Evolutionary conservation across 1,139 yeast species (phyloP).

Genomic region (Scheffersomyces cryptocercus): DNA sequence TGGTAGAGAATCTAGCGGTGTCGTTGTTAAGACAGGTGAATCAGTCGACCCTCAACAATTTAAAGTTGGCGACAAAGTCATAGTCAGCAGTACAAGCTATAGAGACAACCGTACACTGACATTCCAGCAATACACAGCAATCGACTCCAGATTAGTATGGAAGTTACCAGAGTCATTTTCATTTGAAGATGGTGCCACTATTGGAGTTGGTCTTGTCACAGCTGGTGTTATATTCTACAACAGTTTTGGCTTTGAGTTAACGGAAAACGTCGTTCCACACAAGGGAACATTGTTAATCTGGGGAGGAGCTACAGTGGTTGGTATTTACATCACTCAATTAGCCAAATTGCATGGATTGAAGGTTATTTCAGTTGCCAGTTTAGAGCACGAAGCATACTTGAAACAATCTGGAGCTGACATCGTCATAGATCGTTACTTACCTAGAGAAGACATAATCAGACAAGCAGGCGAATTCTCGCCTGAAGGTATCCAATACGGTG

Average conservation of each 20-base stretch:
- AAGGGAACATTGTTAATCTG: conserved; percentile 11
- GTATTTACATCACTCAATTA: conserved; percentile 40
- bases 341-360: conserved; percentile 38
- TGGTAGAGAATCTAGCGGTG: conserved; percentile 49
- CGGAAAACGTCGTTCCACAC: not conserved
- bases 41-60: conserved; percentile 29
- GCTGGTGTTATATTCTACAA: conserved; percentile 41
- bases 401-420: conserved; percentile 38
- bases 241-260: conserved; percentile 24
- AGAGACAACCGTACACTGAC: conserved; percentile 49
- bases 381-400: conserved; percentile 28
- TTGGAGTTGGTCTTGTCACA: conserved; percentile 51
- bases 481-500: conserved; percentile 27
- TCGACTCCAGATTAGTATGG: conserved; percentile 47
- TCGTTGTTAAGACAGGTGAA: conserved; percentile 32
- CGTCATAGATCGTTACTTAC: conserved; percentile 35
- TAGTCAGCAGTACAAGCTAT: conserved; percentile 46
- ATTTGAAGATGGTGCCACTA: conserved; percentile 43
- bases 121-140: conserved; percentile 46
- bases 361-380: conserved; percentile 39
- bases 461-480: conserved; percentile 7
- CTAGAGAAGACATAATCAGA: conserved; percentile 21
- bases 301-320: conserved; percentile 38
- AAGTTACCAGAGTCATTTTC: conserved; percentile 30
- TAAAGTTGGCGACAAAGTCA: conserved; percentile 34